Evolutionary conservation across 2,329 filamentous ascomycete genomes (phyloP).

Genomic region (Ophiocordyceps camponoti-saundersi): DNA sequence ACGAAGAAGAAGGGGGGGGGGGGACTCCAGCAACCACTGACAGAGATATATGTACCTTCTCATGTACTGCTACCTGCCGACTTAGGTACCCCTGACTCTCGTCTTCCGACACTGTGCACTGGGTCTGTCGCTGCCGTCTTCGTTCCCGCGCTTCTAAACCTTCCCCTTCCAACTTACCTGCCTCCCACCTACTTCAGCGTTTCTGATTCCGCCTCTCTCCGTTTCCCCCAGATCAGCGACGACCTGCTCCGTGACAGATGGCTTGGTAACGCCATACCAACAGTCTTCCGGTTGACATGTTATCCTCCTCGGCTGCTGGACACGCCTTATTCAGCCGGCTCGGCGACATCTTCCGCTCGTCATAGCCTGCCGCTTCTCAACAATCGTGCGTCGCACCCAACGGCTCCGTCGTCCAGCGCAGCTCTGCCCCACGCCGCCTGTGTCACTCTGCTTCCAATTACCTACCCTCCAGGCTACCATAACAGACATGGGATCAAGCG

Average conservation of each 20-base stretch:
- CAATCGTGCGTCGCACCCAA: slow-evolving; percentile 1
- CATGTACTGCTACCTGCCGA: no score
- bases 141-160: slow-evolving; percentile 5
- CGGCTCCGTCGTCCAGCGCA: slow-evolving; percentile 3
- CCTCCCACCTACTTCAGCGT: slow-evolving; percentile 2
- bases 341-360: slow-evolving; percentile 6
- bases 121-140: slow-evolving; percentile 2
- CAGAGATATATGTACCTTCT: no score
- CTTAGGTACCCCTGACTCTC: slow-evolving; percentile 2
- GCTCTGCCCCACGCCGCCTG: neutral
- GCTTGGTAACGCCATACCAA: slow-evolving; percentile 12
- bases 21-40: no score
- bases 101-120: slow-evolving; percentile 2
- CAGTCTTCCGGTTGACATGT: slow-evolving; percentile 10
- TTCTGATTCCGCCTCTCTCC: slow-evolving; percentile 4
- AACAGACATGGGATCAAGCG: slow-evolving; percentile 19
- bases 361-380: neutral
- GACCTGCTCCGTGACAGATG: slow-evolving; percentile 11
- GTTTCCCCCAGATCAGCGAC: slow-evolving; percentile 7
- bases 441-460: neutral
- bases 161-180: slow-evolving; percentile 3
- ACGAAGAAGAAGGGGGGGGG: no score
- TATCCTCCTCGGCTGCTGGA: slow-evolving; percentile 11
- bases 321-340: slow-evolving; percentile 7
- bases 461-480: neutral